Conservation (phyloP, 192 early-diverging fungal genomes). For the Coemansia sp. region DNA sequence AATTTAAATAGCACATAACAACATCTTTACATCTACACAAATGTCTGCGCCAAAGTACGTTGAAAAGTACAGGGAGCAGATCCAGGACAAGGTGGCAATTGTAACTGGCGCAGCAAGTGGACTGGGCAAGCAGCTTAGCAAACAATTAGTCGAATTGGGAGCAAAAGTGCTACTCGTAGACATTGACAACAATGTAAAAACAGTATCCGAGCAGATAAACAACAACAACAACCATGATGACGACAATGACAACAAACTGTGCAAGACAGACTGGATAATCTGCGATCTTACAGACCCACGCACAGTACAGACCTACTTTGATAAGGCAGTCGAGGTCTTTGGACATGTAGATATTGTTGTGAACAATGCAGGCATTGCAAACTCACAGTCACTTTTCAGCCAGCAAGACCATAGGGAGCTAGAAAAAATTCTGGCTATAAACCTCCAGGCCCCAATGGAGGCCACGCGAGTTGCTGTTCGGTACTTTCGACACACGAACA, state of each 20-base stretch:
- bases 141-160: slow-evolving; percentile 17
- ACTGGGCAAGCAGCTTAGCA: slow-evolving; percentile 28
- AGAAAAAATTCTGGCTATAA: slow-evolving; percentile 64
- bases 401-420: slow-evolving; percentile 57
- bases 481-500: slow-evolving; percentile 54
- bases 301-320: slow-evolving; percentile 40
- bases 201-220: slow-evolving; percentile 16
- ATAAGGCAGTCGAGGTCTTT: slow-evolving; percentile 54
- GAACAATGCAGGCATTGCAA: slow-evolving; percentile 68
- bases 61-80: slow-evolving; percentile 21
- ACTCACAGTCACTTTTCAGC: slow-evolving; percentile 50
- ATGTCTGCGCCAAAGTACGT: slow-evolving; percentile 7
- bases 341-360: slow-evolving; percentile 61
- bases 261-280: slow-evolving; percentile 21
- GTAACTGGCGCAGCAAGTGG: slow-evolving; percentile 53
- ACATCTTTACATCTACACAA: no score
- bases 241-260: not conserved
- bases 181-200: slow-evolving; percentile 19
- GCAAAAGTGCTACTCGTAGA: slow-evolving; percentile 39
- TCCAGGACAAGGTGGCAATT: slow-evolving; percentile 33
- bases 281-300: slow-evolving; percentile 36
- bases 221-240: slow-evolving; percentile 9
- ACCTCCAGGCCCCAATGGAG: slow-evolving; percentile 74
- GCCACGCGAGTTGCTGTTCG: slow-evolving; percentile 72
- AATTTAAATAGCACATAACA: not conserved